Evolutionary conservation across 2,329 filamentous ascomycete genomes (phyloP), one percentile per base, ranked within the genome.

Genomic region (Fusarium sp.): DNA sequence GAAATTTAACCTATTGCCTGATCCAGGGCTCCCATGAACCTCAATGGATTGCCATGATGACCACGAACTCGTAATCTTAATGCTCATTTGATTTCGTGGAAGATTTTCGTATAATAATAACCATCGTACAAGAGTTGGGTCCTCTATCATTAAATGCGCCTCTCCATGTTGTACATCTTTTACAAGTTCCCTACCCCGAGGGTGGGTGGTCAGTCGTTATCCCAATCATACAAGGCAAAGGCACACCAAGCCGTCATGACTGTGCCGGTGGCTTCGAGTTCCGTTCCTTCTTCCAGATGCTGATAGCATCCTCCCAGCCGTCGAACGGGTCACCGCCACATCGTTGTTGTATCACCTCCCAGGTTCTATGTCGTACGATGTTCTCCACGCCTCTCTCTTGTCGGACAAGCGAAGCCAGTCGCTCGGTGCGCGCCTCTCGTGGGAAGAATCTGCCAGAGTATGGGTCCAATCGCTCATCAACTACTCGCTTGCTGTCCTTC

Each of bases 381-480:
- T 86, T 88, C 84, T 97, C 94, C 17, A 97, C 90, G 43, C 90
- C 89, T 78, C 90, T 89, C 84, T 97, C 94, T 80, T 94, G 93
- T 76, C 93, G 88, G 67, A 97, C 85, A 62, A 95, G 80, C 47
- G 87, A 88, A 11, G 95, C 95, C 70, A 99, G 82, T 58, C 89
- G 90, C 83, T 98, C 94, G 1, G 95, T 97, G 73, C 95, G 88
- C 15, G 94, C 88, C 84, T 98, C 95, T 61, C 87, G 85, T 0
- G 94, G 91, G 76, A 96, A 96, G 81, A 94, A 97, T 27, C 96
- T 87, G 8, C 87, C 93, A 11, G 93, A 95, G 81, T 99, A 99
- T 2, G 97, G 97, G 85, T 99, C 97, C 68, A 98, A 82, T 65
- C 97, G 87, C 84, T 98, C 97, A 81, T 98, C 90, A 6, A 98